Conservation (phyloP, 305 asterid genomes). For the Euphrasia arctica region DNA sequence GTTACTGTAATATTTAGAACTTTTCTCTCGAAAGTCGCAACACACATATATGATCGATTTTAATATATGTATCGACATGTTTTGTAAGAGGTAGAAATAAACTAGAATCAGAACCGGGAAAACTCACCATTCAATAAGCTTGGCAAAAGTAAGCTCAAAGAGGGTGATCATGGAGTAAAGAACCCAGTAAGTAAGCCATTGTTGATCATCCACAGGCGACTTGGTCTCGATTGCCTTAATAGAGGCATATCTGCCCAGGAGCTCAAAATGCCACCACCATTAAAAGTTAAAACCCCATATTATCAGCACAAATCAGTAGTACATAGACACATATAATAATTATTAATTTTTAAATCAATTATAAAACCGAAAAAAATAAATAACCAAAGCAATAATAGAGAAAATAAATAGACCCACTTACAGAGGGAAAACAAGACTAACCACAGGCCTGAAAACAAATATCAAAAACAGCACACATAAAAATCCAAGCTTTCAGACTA, state of each 20-base stretch:
- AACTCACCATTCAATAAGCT: conserved; percentile 77
- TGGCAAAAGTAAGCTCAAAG: conserved; percentile 89
- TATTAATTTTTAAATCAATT: not conserved
- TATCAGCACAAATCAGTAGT: conserved; percentile 5
- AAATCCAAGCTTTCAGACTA: not conserved
- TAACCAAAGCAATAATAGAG: not conserved
- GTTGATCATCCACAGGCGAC: conserved; percentile 87
- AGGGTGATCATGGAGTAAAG: conserved; percentile 95
- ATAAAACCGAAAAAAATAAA: not conserved
- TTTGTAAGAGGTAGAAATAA: not conserved
- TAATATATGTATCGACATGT: not conserved
- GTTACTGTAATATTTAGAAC: no score
- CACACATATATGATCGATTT: not conserved
- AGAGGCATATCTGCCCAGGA: conserved; percentile 73
- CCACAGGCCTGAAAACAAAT: conserved; percentile 72
- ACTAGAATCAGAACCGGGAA: not conserved
- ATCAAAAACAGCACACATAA: conserved; percentile 12
- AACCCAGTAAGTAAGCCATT: conserved; percentile 98
- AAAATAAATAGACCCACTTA: conserved; percentile 42
- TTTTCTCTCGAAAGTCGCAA: no score
- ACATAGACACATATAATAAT: not conserved
- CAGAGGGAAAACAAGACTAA: conserved; percentile 88
- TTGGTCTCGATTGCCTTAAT: conserved; percentile 89
- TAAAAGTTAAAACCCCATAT: not conserved
- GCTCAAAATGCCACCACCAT: conserved; percentile 18